A percentile compares a stretch with the other conserved stretches of the same genome.
These are phyloP conservation scores for Prunus yedoensis DNA, from an alignment of 331 rosid species.

Conservation along the genomic window DNA sequence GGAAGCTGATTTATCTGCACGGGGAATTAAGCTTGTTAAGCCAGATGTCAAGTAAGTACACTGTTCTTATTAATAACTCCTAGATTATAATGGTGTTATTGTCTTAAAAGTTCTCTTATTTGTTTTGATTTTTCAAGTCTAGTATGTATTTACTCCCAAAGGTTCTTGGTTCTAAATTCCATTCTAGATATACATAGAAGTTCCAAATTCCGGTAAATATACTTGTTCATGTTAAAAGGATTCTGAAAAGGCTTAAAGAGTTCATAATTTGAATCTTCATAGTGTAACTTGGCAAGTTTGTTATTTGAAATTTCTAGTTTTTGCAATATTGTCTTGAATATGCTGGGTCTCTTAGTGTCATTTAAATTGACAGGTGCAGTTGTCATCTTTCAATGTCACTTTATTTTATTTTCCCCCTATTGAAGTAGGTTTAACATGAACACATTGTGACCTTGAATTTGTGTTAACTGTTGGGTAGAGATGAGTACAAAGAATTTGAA, in stretches of 20 bases:
- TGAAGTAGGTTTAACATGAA: slow-evolving; percentile 9
- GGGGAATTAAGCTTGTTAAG: slow-evolving; percentile 84
- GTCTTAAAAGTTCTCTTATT: slow-evolving; percentile 5
- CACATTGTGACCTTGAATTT: slow-evolving; percentile 22
- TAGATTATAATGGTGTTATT: no score
- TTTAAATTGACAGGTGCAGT: neutral
- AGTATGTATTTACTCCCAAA: neutral
- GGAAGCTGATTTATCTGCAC: slow-evolving; percentile 90
- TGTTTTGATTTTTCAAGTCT: neutral
- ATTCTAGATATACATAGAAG: neutral
- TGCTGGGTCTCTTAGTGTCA: neutral
- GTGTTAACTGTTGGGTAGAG: slow-evolving; percentile 48
- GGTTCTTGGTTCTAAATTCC: neutral
- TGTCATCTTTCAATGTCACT: neutral
- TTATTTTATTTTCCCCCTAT: neutral
- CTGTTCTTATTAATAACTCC: slow-evolving; percentile 12
- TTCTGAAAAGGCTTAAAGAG: neutral
- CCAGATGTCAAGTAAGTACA: slow-evolving; percentile 82
- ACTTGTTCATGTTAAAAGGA: neutral
- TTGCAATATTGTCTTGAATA: neutral
- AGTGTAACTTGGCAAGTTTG: neutral
- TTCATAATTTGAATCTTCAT: neutral
- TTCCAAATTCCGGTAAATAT: neutral
- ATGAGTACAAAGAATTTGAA: slow-evolving; percentile 92
- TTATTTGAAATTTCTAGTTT: neutral